Conservation (phyloP, 331 rosid genomes). For the Quercus lobata region DNA sequence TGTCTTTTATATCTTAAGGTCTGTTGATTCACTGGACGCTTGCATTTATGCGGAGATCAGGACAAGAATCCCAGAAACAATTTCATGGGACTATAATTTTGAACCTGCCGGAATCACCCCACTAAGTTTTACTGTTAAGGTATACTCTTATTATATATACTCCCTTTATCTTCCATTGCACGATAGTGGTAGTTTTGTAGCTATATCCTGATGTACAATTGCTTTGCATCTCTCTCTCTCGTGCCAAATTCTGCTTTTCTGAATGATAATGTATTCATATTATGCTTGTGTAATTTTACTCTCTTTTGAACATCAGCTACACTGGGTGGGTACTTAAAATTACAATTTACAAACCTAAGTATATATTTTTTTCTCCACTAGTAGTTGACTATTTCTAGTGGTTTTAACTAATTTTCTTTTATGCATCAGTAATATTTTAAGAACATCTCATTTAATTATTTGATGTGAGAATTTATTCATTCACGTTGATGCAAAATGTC, state of each 20-base stretch:
- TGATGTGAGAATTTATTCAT: background rate
- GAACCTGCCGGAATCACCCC: slow-evolving; percentile 87
- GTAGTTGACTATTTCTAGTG: background rate
- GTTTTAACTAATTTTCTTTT: background rate
- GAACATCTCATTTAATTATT: background rate
- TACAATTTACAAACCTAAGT: background rate
- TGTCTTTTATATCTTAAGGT: slow-evolving; percentile 40
- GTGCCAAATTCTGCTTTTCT: background rate
- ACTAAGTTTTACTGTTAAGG: slow-evolving; percentile 79
- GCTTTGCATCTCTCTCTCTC: background rate
- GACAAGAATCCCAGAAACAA: slow-evolving; percentile 88
- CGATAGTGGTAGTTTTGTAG: background rate
- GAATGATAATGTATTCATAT: background rate
- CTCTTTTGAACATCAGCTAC: background rate
- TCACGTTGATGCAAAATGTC: background rate
- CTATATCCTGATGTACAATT: background rate
- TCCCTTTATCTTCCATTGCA: background rate
- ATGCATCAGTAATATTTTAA: no score
- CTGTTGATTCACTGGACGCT: slow-evolving; percentile 68
- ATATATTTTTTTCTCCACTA: background rate
- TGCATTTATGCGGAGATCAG: slow-evolving; percentile 92
- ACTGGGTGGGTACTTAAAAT: background rate
- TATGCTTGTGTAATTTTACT: background rate
- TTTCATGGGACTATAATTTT: slow-evolving; percentile 89
- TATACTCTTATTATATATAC: background rate